These are phyloP conservation scores for Grifola frondosa DNA, from an alignment of 1,284 basidiomycete genomes.

Conservation along the genomic window DNA sequence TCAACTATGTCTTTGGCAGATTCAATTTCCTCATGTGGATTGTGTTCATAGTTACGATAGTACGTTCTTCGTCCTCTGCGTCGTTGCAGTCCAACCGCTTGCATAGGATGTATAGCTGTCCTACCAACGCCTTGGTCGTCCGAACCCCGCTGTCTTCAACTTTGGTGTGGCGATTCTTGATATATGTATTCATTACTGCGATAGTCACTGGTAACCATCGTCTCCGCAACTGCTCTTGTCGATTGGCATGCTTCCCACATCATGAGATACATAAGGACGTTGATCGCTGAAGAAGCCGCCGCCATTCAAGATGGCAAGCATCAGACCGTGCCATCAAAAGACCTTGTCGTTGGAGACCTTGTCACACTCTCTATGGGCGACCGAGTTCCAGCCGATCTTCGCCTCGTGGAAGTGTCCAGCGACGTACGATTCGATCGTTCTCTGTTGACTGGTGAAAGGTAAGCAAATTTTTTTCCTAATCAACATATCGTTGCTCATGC, in stretches of 20 bases:
- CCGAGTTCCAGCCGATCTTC: constrained; percentile 46
- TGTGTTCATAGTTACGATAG: constrained; percentile 43
- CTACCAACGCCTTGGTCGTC: constrained; percentile 48
- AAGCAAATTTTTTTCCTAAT: too few species aligned
- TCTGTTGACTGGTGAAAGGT: constrained; percentile 59
- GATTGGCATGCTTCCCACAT: constrained; percentile 44
- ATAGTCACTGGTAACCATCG: constrained; percentile 31
- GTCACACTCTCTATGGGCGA: constrained; percentile 36
- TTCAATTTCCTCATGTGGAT: constrained; percentile 53
- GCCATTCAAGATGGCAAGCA: constrained; percentile 42
- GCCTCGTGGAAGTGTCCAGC: constrained; percentile 42
- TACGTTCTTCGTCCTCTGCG: constrained; percentile 20
- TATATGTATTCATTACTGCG: constrained; percentile 49
- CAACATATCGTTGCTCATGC: too few species aligned
- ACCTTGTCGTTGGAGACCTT: constrained; percentile 30
- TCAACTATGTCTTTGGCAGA: constrained; percentile 51
- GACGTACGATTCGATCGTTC: constrained; percentile 61
- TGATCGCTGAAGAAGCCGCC: constrained; percentile 46
- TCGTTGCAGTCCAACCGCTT: constrained; percentile 7
- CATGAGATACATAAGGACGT: constrained; percentile 50
- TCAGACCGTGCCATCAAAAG: constrained; percentile 22
- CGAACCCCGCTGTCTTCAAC: constrained; percentile 43
- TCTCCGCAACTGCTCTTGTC: constrained; percentile 34
- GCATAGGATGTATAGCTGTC: constrained; percentile 40
- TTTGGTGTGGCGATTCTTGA: constrained; percentile 48